Conservation (phyloP, 2,329 filamentous ascomycete species). For the Paramyrothecium roridum region DNA sequence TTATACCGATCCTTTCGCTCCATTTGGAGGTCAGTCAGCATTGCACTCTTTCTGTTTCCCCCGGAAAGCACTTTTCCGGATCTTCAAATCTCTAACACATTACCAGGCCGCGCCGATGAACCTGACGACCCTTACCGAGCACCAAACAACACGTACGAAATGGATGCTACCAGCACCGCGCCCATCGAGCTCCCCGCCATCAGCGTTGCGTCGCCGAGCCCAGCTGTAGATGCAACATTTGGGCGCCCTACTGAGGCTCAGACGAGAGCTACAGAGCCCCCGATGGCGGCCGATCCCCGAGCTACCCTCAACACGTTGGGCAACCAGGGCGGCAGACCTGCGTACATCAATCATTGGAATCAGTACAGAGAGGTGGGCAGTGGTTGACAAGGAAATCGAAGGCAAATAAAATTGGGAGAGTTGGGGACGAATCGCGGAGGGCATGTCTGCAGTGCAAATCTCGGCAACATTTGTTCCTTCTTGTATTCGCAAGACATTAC, state of each 20-base stretch:
- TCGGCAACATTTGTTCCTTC: background rate
- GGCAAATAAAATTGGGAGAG: background rate
- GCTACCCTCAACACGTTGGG: conserved; percentile 29
- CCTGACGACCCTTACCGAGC: conserved; percentile 21
- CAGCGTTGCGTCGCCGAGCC: conserved; percentile 5
- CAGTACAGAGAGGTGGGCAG: conserved; percentile 19
- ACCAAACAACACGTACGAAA: conserved; percentile 28
- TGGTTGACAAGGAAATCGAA: background rate
- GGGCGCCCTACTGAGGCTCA: too few species aligned
- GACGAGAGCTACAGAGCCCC: too few species aligned
- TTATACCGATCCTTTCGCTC: conserved; percentile 35
- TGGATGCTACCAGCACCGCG: conserved; percentile 28
- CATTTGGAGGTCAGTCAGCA: conserved; percentile 38
- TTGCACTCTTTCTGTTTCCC: background rate
- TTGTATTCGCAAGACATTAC: background rate
- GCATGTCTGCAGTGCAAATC: background rate
- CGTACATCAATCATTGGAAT: conserved; percentile 35
- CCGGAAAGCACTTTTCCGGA: conserved; percentile 3
- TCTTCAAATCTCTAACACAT: background rate
- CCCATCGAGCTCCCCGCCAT: conserved; percentile 30
- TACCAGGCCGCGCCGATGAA: conserved; percentile 28
- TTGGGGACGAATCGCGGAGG: background rate
- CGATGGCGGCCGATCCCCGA: conserved; percentile 20
- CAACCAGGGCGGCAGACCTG: conserved; percentile 21
- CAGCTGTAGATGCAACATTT: background rate